Conservation (phyloP, 2,329 filamentous ascomycete genomes). For the Paraconiothyrium sp. region DNA sequence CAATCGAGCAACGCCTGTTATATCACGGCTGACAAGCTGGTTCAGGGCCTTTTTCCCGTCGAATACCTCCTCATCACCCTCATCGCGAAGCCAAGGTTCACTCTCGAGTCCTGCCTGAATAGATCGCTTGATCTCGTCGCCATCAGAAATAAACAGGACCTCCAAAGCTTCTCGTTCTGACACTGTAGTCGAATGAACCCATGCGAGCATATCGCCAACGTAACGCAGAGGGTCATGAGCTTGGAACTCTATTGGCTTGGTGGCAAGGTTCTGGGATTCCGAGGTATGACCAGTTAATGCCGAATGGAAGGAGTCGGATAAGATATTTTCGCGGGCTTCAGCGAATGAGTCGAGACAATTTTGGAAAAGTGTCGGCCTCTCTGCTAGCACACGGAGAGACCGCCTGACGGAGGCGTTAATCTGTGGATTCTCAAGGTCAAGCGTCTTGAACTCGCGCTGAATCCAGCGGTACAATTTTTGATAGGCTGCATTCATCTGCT, state of each 20-base stretch:
- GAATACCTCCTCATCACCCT: conserved; percentile 66
- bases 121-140: conserved; percentile 84
- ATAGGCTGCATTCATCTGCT: conserved; percentile 85
- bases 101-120: conserved; percentile 82
- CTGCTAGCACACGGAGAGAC: conserved; percentile 86
- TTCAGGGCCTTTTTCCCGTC: conserved; percentile 84
- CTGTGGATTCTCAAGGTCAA: conserved; percentile 94
- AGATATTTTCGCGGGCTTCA: conserved; percentile 83
- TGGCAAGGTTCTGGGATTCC: conserved; percentile 62
- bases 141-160: conserved; percentile 88
- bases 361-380: conserved; percentile 89
- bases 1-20: conserved; percentile 82
- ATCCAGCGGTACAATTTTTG: conserved; percentile 98
- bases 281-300: conserved; percentile 80
- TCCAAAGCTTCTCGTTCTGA: conserved; percentile 94
- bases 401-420: conserved; percentile 85
- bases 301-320: conserved; percentile 89
- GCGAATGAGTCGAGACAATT: conserved; percentile 93
- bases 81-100: conserved; percentile 80
- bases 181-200: conserved; percentile 93
- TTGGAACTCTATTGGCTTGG: conserved; percentile 91
- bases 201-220: conserved; percentile 96
- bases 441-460: conserved; percentile 87
- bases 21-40: conserved; percentile 85
- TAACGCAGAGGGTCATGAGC: conserved; percentile 93